Conservation (phyloP, 208 protist species). For the Trypanosoma caninum region DNA sequence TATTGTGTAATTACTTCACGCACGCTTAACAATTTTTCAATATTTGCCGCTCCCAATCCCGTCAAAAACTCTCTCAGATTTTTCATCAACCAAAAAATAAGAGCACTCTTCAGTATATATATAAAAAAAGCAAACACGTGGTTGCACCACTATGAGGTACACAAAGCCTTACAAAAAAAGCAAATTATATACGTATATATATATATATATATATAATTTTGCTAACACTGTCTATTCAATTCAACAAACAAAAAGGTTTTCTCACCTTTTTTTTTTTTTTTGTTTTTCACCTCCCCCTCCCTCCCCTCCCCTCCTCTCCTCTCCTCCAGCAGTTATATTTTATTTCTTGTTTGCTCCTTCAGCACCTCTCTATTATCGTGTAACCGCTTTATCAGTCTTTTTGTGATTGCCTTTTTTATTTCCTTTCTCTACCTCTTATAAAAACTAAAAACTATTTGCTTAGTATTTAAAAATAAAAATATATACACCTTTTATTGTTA, state of each 20-base stretch:
- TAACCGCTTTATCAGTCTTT: neutral
- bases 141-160: neutral
- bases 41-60: too few relatives aligned
- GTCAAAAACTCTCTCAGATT: too few relatives aligned
- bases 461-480: too few relatives aligned
- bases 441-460: neutral
- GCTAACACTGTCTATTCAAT: neutral
- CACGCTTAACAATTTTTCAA: too few relatives aligned
- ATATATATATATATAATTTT: neutral
- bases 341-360: too few relatives aligned
- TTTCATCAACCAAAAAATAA: too few relatives aligned
- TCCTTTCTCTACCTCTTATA: neutral
- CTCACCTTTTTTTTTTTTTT: neutral
- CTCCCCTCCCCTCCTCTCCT: neutral
- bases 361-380: too few relatives aligned
- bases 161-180: neutral
- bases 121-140: neutral
- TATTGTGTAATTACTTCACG: too few relatives aligned
- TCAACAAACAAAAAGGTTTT: neutral
- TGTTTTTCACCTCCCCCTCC: neutral
- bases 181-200: constrained; percentile 1
- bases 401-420: neutral
- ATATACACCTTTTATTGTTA: too few relatives aligned
- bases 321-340: neutral
- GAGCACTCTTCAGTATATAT: too few relatives aligned